A percentile compares a stretch with the other conserved stretches of the same genome.
phyloP scores from a whole-genome alignment of 2,329 filamentous ascomycete species.

The Claviceps sorghi region DNA sequence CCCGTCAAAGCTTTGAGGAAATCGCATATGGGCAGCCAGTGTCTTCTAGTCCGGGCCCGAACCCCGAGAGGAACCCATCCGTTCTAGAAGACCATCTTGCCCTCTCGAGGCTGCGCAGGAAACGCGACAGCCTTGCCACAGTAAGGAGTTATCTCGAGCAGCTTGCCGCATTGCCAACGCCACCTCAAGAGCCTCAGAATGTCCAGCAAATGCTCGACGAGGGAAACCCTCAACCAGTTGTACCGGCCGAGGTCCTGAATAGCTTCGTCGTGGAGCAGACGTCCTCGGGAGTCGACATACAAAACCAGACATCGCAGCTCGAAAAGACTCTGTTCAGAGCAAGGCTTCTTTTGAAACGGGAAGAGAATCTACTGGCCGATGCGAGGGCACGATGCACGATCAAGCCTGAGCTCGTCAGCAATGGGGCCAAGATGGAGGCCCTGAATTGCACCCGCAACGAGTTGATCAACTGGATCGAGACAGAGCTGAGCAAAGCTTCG shows the following conservation, averaged over 20 bases:
- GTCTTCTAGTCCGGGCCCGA: constrained; percentile 2
- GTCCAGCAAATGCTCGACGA: constrained; percentile 32
- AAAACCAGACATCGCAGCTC: constrained; percentile 33
- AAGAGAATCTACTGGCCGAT: constrained; percentile 39
- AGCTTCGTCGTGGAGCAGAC: constrained; percentile 30
- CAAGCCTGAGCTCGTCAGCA: constrained; percentile 22
- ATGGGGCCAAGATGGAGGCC: constrained; percentile 33
- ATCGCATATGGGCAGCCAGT: constrained; percentile 13
- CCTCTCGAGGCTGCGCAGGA: constrained; percentile 36
- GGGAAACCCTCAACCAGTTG: constrained; percentile 28
- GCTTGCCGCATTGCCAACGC: constrained; percentile 37
- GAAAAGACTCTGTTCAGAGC: constrained; percentile 45
- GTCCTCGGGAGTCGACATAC: constrained; percentile 26
- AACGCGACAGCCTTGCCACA: constrained; percentile 33
- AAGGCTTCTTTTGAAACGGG: constrained; percentile 40
- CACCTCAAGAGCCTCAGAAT: constrained; percentile 34
- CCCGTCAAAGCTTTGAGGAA: constrained; percentile 31
- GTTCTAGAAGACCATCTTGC: constrained; percentile 36
- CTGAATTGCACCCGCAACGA: constrained; percentile 41
- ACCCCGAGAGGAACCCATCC: constrained; percentile 8
- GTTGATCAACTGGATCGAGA: constrained; percentile 52
- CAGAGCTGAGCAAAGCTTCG: constrained; percentile 41
- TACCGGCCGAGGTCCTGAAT: constrained; percentile 38
- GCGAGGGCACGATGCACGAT: constrained; percentile 25
- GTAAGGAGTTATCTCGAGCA: constrained; percentile 37